Percentiles rank a stretch among this genome's conserved stretches.
phyloP scores from a whole-genome alignment of 2,329 filamentous ascomycete species.

The Lasiodiplodia sp. region DNA sequence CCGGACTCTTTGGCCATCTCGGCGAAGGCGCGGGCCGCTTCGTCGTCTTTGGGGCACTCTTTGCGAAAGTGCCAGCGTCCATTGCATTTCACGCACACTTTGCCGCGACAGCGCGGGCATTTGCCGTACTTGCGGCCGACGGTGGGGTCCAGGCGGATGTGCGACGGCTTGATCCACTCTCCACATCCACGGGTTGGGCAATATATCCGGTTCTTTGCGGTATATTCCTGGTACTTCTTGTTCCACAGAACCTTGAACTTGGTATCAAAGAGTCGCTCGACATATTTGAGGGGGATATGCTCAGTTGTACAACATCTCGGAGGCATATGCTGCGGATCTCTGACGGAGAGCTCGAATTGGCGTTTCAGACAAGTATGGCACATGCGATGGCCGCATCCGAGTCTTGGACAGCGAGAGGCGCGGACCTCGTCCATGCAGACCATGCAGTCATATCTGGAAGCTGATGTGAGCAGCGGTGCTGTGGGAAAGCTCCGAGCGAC shows the following conservation, averaged over 20 bases:
- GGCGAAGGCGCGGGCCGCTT: slow-evolving; percentile 69
- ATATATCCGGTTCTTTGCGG: slow-evolving; percentile 76
- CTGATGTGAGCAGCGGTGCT: neutral
- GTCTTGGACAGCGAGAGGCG: slow-evolving; percentile 58
- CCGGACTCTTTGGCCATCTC: slow-evolving; percentile 71
- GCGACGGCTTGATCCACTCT: slow-evolving; percentile 78
- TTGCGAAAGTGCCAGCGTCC: slow-evolving; percentile 71
- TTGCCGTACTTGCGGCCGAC: slow-evolving; percentile 68
- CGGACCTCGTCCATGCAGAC: slow-evolving; percentile 15
- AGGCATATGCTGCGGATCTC: slow-evolving; percentile 82
- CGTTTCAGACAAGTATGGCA: slow-evolving; percentile 78
- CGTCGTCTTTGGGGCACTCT: slow-evolving; percentile 75
- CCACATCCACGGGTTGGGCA: slow-evolving; percentile 77
- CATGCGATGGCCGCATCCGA: slow-evolving; percentile 83
- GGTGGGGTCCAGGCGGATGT: slow-evolving; percentile 63
- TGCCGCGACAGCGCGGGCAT: slow-evolving; percentile 75
- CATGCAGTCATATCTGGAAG: slow-evolving; percentile 13
- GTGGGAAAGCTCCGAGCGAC: slow-evolving; percentile 34
- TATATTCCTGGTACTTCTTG: slow-evolving; percentile 78
- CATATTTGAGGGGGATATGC: slow-evolving; percentile 77
- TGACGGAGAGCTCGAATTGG: slow-evolving; percentile 77
- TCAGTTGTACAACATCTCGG: slow-evolving; percentile 79
- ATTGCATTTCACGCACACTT: slow-evolving; percentile 78
- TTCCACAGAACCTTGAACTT: slow-evolving; percentile 84
- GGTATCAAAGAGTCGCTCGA: slow-evolving; percentile 75